A percentile compares a stretch with the other conserved stretches of the same genome.
Conservation (phyloP, 306 rosid species). For the Luffa acutangula region DNA sequence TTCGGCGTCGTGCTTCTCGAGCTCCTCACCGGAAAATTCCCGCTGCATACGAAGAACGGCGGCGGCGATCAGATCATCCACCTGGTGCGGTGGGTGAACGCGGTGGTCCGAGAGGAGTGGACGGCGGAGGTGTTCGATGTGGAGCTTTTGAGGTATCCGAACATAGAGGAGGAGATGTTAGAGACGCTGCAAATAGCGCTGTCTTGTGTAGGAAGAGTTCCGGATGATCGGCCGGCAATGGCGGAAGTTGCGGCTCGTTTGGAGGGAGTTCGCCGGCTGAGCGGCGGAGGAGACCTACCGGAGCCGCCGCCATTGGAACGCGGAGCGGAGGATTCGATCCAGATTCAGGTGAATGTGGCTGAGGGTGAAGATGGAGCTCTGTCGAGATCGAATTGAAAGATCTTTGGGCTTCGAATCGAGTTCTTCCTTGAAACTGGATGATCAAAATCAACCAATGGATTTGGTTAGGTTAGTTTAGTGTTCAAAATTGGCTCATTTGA, state of each 20-base stretch:
- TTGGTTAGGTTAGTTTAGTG: not conserved
- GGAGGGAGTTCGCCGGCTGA: constrained; percentile 52
- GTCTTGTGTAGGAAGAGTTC: constrained; percentile 68
- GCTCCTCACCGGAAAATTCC: constrained; percentile 86
- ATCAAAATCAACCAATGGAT: not conserved
- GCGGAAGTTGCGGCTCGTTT: constrained; percentile 40
- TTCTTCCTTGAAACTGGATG: not conserved
- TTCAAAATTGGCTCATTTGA: not conserved
- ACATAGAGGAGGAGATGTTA: constrained; percentile 97
- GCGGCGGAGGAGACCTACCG: constrained; percentile 29
- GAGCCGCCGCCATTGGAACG: constrained; percentile 24
- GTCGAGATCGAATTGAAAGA: constrained; percentile 1
- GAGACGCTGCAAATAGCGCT: constrained; percentile 84
- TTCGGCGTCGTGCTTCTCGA: constrained; percentile 79
- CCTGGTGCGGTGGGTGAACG: constrained; percentile 93
- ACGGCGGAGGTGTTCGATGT: constrained; percentile 94
- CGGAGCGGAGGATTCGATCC: constrained; percentile 33
- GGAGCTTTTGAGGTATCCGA: constrained; percentile 59
- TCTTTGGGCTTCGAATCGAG: not conserved
- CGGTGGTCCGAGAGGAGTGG: constrained; percentile 98
- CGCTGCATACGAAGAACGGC: constrained; percentile 38
- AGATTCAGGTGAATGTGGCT: constrained; percentile 16
- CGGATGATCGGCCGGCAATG: constrained; percentile 77
- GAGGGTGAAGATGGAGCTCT: constrained; percentile 23
- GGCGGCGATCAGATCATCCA: constrained; percentile 66